Conservation (phyloP, 2,329 filamentous ascomycete genomes). For the Metarhizium guizhouense region DNA sequence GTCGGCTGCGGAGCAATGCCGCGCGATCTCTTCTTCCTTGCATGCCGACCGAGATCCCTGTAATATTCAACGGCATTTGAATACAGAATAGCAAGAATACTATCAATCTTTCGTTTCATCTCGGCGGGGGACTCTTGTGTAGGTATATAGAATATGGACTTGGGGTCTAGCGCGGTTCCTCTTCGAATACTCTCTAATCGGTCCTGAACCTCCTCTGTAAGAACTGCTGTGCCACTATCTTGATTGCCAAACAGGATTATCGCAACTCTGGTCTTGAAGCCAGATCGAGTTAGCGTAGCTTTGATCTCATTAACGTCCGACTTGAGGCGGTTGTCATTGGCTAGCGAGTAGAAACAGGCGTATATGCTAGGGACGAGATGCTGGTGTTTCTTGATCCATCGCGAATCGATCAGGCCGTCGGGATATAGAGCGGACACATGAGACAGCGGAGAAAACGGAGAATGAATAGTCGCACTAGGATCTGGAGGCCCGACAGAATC, state of each 20-base stretch:
- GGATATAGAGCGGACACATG: conserved; percentile 77
- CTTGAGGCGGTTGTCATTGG: conserved; percentile 78
- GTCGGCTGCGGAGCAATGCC: conserved; percentile 73
- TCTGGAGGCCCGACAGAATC: conserved; percentile 39
- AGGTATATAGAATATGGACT: conserved; percentile 77
- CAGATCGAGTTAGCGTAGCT: conserved; percentile 54
- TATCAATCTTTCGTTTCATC: conserved; percentile 63
- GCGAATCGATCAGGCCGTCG: conserved; percentile 73
- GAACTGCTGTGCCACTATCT: conserved; percentile 18
- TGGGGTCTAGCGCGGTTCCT: conserved; percentile 72
- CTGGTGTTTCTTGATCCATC: conserved; percentile 88
- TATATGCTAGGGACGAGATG: conserved; percentile 71
- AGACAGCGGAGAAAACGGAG: conserved; percentile 82
- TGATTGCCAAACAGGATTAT: conserved; percentile 45
- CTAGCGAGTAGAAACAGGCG: conserved; percentile 72
- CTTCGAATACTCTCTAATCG: conserved; percentile 71
- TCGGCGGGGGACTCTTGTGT: conserved; percentile 63
- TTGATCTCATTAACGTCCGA: conserved; percentile 75
- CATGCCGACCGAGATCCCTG: conserved; percentile 84
- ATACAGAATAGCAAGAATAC: conserved; percentile 64
- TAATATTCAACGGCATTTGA: conserved; percentile 81
- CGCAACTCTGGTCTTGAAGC: conserved; percentile 69
- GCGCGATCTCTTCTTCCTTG: conserved; percentile 77
- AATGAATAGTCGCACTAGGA: conserved; percentile 60
- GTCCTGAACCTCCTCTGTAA: conserved; percentile 61